phyloP scores from a whole-genome alignment of 106 monocot species.

The Hemerocallis citrina region DNA sequence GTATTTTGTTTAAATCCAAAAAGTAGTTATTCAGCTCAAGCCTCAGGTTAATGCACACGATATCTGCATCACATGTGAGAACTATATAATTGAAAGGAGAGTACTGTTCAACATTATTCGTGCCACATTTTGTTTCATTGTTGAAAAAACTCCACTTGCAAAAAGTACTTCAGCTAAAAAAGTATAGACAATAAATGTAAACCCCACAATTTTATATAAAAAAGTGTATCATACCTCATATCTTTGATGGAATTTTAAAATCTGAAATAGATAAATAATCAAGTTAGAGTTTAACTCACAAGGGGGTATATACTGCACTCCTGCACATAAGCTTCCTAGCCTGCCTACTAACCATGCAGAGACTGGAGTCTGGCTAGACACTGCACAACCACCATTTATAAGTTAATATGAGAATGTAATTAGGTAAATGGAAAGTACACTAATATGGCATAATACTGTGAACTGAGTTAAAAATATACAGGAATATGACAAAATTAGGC shows the following conservation, averaged over 20 bases:
- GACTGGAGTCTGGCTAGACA: conserved; percentile 44
- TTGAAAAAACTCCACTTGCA: not conserved
- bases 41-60: not conserved
- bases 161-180: not conserved
- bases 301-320: conserved; percentile 56
- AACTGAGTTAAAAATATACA: too few relatives aligned
- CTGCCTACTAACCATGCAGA: conserved; percentile 80
- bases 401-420: too few relatives aligned
- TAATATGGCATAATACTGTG: too few relatives aligned
- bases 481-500: too few relatives aligned
- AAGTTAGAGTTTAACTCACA: conserved; percentile 31
- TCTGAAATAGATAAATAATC: not conserved
- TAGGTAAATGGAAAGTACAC: too few relatives aligned
- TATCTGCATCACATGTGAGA: not conserved
- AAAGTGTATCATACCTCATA: not conserved
- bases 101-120: not conserved
- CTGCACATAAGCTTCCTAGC: conserved; percentile 62
- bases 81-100: not conserved
- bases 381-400: conserved; percentile 22
- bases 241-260: not conserved
- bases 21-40: not conserved
- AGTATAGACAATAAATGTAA: not conserved
- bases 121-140: not conserved
- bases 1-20: too few relatives aligned
- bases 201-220: not conserved